These are phyloP conservation scores for Penicillium sp. DNA, from an alignment of 2,329 filamentous ascomycete species.

Conservation along the genomic window DNA sequence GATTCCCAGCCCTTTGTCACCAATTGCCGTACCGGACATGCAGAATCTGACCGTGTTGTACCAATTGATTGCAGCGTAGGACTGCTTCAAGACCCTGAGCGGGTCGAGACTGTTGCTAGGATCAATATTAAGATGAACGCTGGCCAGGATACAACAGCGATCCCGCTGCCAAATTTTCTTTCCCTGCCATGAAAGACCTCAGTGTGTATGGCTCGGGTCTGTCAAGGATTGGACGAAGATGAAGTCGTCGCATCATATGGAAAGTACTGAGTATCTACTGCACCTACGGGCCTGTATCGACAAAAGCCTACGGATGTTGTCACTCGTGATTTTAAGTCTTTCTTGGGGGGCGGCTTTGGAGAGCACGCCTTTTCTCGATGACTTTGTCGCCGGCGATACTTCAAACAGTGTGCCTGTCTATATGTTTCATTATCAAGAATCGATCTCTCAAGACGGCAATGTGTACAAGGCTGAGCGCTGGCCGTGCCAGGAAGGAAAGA, in stretches of 20 bases:
- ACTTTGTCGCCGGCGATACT: conserved; percentile 42
- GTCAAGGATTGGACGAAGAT: conserved; percentile 48
- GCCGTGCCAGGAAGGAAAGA: conserved; percentile 43
- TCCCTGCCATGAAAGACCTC: conserved; percentile 56
- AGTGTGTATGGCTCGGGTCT: conserved; percentile 39
- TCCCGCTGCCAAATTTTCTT: conserved; percentile 56
- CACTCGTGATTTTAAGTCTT: conserved; percentile 45
- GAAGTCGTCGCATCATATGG: conserved; percentile 52
- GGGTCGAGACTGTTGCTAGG: conserved; percentile 58
- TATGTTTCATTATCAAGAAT: conserved; percentile 42
- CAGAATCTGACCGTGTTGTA: conserved; percentile 32
- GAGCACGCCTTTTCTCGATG: conserved; percentile 36
- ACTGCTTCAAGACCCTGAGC: conserved; percentile 25
- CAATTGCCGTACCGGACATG: not conserved
- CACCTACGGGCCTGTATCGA: conserved; percentile 56
- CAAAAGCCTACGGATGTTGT: conserved; percentile 49
- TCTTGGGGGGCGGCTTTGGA: conserved; percentile 48
- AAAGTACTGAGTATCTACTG: conserved; percentile 52
- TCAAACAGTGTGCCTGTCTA: conserved; percentile 49
- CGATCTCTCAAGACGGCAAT: conserved; percentile 41
- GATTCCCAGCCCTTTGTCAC: conserved; percentile 31
- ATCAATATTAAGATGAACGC: conserved; percentile 49
- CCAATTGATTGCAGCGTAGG: conserved; percentile 30
- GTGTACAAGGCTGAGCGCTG: conserved; percentile 45
- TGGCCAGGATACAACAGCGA: conserved; percentile 55